Percentiles rank a stretch among this genome's conserved stretches.
Evolutionary conservation across 768 basidiomycete species (phyloP).

Genomic region (Psilocybe azurescens): DNA sequence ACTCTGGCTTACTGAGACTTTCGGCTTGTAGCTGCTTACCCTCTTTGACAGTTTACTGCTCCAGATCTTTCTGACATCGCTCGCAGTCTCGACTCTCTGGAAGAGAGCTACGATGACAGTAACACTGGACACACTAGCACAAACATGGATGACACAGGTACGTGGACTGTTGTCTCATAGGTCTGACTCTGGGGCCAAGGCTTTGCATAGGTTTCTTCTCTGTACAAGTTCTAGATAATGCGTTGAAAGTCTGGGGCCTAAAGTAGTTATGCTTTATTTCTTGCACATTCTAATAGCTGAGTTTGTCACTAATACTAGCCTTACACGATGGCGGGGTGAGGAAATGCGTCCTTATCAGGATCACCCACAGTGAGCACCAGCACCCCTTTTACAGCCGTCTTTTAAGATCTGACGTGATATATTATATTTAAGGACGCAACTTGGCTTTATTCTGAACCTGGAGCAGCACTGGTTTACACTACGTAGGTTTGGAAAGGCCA

Average conservation of each 20-base stretch:
- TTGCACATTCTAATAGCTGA: conserved; percentile 5
- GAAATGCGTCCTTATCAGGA: conserved; percentile 79
- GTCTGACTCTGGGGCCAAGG: neutral
- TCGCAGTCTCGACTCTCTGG: conserved; percentile 66
- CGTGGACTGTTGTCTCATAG: neutral
- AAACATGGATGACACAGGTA: conserved; percentile 95
- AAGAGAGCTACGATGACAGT: conserved; percentile 59
- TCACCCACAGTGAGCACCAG: conserved; percentile 69
- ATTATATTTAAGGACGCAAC: conserved; percentile 60
- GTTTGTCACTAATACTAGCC: conserved; percentile 43
- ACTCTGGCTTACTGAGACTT: neutral
- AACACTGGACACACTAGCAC: conserved; percentile 52
- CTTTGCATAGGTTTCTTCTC: conserved; percentile 85
- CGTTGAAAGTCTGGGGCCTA: conserved; percentile 84
- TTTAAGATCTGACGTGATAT: neutral
- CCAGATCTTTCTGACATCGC: conserved; percentile 83
- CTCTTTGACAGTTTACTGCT: conserved; percentile 64
- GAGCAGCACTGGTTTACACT: conserved; percentile 91
- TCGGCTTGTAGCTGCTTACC: neutral
- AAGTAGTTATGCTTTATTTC: conserved; percentile 49
- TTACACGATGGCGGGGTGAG: conserved; percentile 86
- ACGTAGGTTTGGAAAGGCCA: conserved; percentile 72
- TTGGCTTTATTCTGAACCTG: conserved; percentile 87
- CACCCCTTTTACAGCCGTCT: neutral
- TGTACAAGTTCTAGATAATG: conserved; percentile 85